Evolutionary conservation across 139 green algal species (phyloP), one percentile per base, ranked within the genome.

Genomic region (Chlamydomonas asymmetrica): DNA sequence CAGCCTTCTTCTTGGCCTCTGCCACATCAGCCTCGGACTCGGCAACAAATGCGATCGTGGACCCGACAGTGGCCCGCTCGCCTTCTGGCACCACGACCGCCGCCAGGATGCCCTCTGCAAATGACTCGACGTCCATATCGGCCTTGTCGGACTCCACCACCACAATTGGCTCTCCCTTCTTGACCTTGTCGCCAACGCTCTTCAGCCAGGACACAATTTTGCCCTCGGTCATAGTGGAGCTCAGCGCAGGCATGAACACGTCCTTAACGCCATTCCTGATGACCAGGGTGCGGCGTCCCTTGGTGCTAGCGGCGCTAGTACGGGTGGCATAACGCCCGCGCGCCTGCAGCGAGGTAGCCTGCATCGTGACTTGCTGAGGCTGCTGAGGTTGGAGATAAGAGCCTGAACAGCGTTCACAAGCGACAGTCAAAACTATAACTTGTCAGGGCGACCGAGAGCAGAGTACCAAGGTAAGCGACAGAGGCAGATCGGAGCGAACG

Each of bases 121-220:
- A 98, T 31, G 92, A 96, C 84, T 99, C 96, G 2, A 98, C 96
- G 75, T 98, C 95, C 96, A 99, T 99, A 75, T 98, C 96, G 20
- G 95, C 96, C 85, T 99, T 99, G 86, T 99, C 96, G 9, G 91
- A 97, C 89, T 98, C 95, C 27, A 98, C 94, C 5, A 99, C 96
- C n/a, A 99, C 94, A 25, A 99, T 87, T 35, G 88, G 79, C 89
- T 87, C 81, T 50, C 81, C 81, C 81, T 87, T 87, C 54, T 76
- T 86, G 32, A 99, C 88, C 73, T 91, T 93, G 81, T 99, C 96
- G 56, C 96, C 96, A 9, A 92, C 89, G 29, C 66, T 74, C 88
- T 98, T 98, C 9, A 97, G 84, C 96, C 96, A 99, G 41, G 86
- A 91, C 34, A 99, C 94, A 70, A 99, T 97, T 86, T 98, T 97